Base-by-base conservation (phyloP, 106 monocot genomes). In the Apostasia ramifera region DNA sequence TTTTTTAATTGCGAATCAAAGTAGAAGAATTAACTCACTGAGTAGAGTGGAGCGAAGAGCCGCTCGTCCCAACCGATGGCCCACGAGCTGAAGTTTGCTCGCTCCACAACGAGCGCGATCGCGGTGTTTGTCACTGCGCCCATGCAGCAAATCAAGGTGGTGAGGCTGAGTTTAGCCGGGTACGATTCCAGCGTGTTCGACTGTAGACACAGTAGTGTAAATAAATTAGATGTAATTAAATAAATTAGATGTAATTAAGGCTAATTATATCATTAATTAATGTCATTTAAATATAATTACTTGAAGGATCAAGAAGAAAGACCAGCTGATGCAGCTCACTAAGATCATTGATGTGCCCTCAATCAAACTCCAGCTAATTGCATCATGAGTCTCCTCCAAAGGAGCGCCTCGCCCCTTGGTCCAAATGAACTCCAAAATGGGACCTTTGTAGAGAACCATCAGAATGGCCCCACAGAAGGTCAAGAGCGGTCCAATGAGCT, bases 371-470 rank as follows among this genome's bases (percentile, higher is more conserved):
- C 70, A 62, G 10, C 72, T 73, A 9, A 3, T 10, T 44, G 9
- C 42, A 5, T 61, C 61, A 5, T 6, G 39, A 39, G 2, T 8
- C 4, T 38, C 59, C 38, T 59, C 37, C 8, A 10, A 2, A 8
- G 8, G 2, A 40, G 40, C 10, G 54, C 55, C 44, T 11, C 38
- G 40, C 8, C 68, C 69, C 10, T 81, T 80, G 1, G 79, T 64
- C 89, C 89, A 84, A 5, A 71, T 37, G 61, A 93, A 80, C 6
- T 79, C 71, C 2, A 89, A 58, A n/a, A 72, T 73, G 1, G 93
- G 83, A 1, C 93, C 93, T 57, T 66, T 79, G 79, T 93, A 93
- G 14, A 93, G 42, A 38, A 86, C 84, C 93, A 93, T 93, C 2
- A 89, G 72, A 59, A 93, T 9, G 10, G 93, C 89, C 6, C 88